These are phyloP conservation scores for Ilyonectria destructans DNA, from an alignment of 2,329 filamentous ascomycete species.

Conservation along the genomic window DNA sequence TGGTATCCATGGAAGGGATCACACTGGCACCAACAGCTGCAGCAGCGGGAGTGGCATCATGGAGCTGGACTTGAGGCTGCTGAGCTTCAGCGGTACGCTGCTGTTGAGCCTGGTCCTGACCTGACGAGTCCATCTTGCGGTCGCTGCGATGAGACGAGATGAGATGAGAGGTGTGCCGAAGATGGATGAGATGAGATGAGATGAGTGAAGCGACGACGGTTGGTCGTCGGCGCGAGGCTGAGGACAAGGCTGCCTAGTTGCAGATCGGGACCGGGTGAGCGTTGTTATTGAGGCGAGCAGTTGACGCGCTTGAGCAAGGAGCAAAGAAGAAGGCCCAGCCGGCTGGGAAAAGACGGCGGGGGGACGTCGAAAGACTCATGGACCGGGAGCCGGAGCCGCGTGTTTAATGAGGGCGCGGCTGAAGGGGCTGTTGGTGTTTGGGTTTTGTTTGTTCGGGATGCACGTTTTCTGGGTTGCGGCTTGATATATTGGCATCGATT, in stretches of 20 bases:
- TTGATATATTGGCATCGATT: constrained; percentile 25
- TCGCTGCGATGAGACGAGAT: constrained; percentile 3
- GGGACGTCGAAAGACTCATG: constrained; percentile 30
- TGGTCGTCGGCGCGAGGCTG: constrained; percentile 39
- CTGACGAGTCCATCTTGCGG: constrained; percentile 41
- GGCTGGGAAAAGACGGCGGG: constrained; percentile 37
- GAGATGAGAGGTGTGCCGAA: neutral
- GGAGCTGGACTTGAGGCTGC: constrained; percentile 39
- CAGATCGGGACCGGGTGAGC: constrained; percentile 24
- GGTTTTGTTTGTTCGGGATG: neutral
- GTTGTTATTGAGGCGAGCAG: constrained; percentile 41
- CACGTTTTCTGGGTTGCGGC: constrained; percentile 5
- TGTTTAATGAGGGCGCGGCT: constrained; percentile 4
- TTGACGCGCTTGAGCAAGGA: constrained; percentile 31
- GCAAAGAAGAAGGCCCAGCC: constrained; percentile 42
- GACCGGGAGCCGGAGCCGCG: constrained; percentile 19
- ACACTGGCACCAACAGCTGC: constrained; percentile 15
- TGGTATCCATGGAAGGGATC: constrained; percentile 32
- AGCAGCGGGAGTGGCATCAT: constrained; percentile 28
- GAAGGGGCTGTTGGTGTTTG: neutral
- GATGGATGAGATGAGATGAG: neutral
- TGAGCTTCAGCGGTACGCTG: constrained; percentile 37
- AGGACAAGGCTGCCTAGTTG: constrained; percentile 28
- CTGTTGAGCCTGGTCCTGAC: constrained; percentile 37
- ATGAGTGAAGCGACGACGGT: neutral